Conservation (phyloP, 305 asterid species). For the Fraxinus sp. region DNA sequence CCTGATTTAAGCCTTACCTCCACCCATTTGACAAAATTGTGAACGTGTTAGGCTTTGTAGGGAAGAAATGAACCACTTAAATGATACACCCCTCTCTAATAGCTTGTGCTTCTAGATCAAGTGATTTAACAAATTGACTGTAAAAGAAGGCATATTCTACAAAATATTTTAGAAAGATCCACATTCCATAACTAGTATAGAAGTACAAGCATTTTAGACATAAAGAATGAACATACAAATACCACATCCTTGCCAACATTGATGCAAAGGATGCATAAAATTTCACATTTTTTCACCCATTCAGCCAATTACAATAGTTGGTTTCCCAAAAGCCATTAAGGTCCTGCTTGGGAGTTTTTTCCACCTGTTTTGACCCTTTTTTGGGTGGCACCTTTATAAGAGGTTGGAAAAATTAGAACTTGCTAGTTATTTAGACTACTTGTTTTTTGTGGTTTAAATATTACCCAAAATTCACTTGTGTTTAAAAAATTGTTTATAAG, state of each 20-base stretch:
- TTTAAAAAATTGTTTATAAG: too few relatives aligned
- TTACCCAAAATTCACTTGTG: neutral
- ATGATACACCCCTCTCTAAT: neutral
- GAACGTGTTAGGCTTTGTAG: neutral
- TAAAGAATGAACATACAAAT: neutral
- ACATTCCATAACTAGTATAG: neutral
- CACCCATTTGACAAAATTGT: neutral
- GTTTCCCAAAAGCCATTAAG: neutral
- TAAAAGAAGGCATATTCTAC: neutral
- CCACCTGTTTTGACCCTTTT: neutral
- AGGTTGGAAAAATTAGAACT: neutral
- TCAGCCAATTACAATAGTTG: neutral
- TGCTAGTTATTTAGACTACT: neutral
- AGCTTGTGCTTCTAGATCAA: neutral
- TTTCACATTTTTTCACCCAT: neutral
- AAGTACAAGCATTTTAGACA: neutral
- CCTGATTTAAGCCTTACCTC: neutral
- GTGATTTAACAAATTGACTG: neutral
- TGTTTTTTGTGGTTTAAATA: neutral
- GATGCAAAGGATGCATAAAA: neutral
- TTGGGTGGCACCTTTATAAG: neutral
- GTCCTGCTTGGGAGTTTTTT: neutral
- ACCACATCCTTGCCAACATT: neutral
- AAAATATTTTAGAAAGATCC: neutral
- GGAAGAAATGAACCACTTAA: neutral